These are phyloP conservation scores for Curvularia hawaiiensis DNA, from an alignment of 2,329 filamentous ascomycete genomes.

Conservation along the genomic window DNA sequence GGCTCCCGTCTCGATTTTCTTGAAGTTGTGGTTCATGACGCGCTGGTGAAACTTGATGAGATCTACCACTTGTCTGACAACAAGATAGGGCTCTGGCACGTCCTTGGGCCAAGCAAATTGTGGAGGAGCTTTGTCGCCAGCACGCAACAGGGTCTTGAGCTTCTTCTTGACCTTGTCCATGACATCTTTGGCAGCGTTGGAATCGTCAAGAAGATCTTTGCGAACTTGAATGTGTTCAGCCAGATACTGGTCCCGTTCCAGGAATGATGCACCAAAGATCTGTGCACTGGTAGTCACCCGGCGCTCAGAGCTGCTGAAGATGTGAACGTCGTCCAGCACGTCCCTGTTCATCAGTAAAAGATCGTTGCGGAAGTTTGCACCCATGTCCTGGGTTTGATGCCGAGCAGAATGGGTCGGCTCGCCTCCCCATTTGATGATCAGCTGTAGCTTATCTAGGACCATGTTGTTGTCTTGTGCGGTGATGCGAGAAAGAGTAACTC, in stretches of 20 bases:
- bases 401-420: slow-evolving; percentile 97
- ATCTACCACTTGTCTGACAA: slow-evolving; percentile 89
- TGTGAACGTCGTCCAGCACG: slow-evolving; percentile 87
- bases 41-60: slow-evolving; percentile 96
- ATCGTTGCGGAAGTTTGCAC: slow-evolving; percentile 95
- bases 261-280: slow-evolving; percentile 90
- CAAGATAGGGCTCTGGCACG: slow-evolving; percentile 91
- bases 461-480: slow-evolving; percentile 92
- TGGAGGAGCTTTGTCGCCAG: slow-evolving; percentile 90
- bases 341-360: slow-evolving; percentile 90
- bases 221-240: slow-evolving; percentile 87
- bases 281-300: slow-evolving; percentile 95
- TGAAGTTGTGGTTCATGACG: slow-evolving; percentile 95
- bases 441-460: slow-evolving; percentile 91
- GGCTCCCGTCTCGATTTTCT: slow-evolving; percentile 71
- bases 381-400: slow-evolving; percentile 94
- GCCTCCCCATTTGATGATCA: slow-evolving; percentile 99
- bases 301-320: slow-evolving; percentile 94
- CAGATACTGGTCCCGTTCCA: slow-evolving; percentile 83
- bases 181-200: slow-evolving; percentile 96
- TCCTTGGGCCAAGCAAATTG: slow-evolving; percentile 98
- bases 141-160: slow-evolving; percentile 87
- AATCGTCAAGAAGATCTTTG: slow-evolving; percentile 95
- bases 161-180: slow-evolving; percentile 99
- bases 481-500: slow-evolving; percentile 89